Conservation (phyloP, 352 stramenopile genomes). For the Pythium rhizo-oryzae region DNA sequence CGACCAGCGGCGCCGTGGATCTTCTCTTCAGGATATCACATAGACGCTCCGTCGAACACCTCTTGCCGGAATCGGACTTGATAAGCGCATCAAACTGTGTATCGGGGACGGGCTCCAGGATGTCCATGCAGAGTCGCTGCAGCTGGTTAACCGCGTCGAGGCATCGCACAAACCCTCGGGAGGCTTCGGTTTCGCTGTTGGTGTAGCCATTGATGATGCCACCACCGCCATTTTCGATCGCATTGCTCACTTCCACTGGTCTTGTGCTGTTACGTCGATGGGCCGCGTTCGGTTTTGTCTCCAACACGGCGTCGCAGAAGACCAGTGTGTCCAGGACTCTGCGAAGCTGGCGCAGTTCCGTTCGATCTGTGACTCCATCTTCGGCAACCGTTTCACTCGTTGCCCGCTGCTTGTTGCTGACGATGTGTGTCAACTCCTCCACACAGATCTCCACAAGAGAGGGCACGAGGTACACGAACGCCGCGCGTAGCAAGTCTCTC, state of each 20-base stretch:
- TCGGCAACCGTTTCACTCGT: slow-evolving; percentile 5
- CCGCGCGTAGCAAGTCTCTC: slow-evolving; percentile 64
- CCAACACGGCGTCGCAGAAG: slow-evolving; percentile 60
- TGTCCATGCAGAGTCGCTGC: slow-evolving; percentile 56
- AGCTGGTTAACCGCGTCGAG: slow-evolving; percentile 32
- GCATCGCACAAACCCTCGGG: slow-evolving; percentile 19
- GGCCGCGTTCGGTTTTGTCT: slow-evolving; percentile 36
- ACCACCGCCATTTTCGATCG: slow-evolving; percentile 14
- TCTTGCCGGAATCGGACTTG: slow-evolving; percentile 59
- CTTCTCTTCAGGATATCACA: slow-evolving; percentile 64
- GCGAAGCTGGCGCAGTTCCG: slow-evolving; percentile 27
- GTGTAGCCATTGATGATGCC: slow-evolving; percentile 13
- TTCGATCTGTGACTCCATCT: not conserved
- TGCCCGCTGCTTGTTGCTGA: slow-evolving; percentile 15
- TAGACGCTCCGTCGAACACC: slow-evolving; percentile 70
- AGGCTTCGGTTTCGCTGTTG: not conserved
- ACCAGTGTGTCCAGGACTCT: slow-evolving; percentile 52
- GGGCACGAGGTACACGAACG: slow-evolving; percentile 75
- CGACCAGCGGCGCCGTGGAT: slow-evolving; percentile 65
- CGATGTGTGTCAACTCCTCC: slow-evolving; percentile 37
- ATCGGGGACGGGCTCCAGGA: slow-evolving; percentile 55
- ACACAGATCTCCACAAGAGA: slow-evolving; percentile 71
- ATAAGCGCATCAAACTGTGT: slow-evolving; percentile 55
- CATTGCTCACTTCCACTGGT: slow-evolving; percentile 12
- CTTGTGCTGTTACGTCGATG: slow-evolving; percentile 25